Conservation (phyloP, 169 alveolate species). For the Cryptosporidium bovis region DNA sequence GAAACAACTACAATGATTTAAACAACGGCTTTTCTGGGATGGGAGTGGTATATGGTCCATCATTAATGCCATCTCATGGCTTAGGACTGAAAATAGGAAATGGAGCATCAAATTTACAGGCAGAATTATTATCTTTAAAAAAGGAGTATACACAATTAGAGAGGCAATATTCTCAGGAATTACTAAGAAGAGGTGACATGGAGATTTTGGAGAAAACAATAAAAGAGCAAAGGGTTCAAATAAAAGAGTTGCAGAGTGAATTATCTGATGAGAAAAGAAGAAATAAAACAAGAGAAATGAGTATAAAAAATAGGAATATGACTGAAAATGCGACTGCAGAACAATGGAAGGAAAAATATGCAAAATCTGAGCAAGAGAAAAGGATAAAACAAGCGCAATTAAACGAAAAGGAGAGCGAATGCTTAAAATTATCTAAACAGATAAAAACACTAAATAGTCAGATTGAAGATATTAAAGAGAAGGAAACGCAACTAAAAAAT, state of each 20-base stretch:
- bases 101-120: conserved; percentile 37
- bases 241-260: conserved; percentile 64
- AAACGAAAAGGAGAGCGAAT: conserved; percentile 51
- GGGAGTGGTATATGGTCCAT: background rate
- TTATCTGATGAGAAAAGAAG: conserved; percentile 70
- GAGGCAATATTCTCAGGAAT: conserved; percentile 64
- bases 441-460: conserved; percentile 23
- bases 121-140: conserved; percentile 30
- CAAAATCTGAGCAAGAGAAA: conserved; percentile 51
- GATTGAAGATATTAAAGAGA: conserved; percentile 22
- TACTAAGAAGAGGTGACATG: conserved; percentile 42
- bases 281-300: conserved; percentile 48
- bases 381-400: conserved; percentile 19
- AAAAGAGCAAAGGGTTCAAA: conserved; percentile 53
- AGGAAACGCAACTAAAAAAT: background rate
- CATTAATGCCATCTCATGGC: background rate
- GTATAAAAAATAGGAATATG: conserved; percentile 11
- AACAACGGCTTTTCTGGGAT: conserved; percentile 44
- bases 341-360: conserved; percentile 61
- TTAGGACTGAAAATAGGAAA: background rate
- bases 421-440: conserved; percentile 23
- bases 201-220: conserved; percentile 34
- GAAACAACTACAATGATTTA: conserved; percentile 10
- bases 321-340: conserved; percentile 10
- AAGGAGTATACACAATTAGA: conserved; percentile 52